A percentile compares a stretch with the other conserved stretches of the same genome.
These are phyloP conservation scores for Acer yangbiense DNA, from an alignment of 345 rosid genomes.

Conservation along the genomic window DNA sequence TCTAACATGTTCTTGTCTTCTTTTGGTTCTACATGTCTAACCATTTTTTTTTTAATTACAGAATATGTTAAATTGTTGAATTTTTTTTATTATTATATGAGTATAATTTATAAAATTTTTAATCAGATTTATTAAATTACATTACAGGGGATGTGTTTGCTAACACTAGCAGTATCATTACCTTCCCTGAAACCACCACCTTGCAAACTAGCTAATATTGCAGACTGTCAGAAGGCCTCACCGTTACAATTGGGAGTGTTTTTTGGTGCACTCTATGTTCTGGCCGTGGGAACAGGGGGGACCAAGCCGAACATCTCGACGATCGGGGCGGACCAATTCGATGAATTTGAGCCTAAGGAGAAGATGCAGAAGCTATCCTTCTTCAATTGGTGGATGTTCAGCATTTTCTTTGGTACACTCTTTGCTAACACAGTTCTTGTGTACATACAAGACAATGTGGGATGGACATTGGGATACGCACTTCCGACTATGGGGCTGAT, in stretches of 20 bases:
- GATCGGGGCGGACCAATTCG: conserved; percentile 91
- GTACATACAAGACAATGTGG: conserved; percentile 88
- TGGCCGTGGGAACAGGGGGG: conserved; percentile 85
- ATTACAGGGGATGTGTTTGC: conserved; percentile 70
- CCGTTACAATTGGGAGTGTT: conserved; percentile 59
- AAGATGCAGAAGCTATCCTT: conserved; percentile 76
- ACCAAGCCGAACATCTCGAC: conserved; percentile 96
- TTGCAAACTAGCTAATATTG: conserved; percentile 35
- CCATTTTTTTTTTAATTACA: no score
- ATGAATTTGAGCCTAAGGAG: conserved; percentile 75
- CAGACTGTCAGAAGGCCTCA: conserved; percentile 58
- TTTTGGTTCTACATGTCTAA: no score
- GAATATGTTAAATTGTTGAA: no score
- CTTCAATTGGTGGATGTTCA: conserved; percentile 99
- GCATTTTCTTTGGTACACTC: conserved; percentile 84
- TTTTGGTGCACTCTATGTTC: conserved; percentile 73
- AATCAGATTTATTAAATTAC: background rate
- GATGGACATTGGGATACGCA: conserved; percentile 79
- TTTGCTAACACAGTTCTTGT: conserved; percentile 84
- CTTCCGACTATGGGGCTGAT: conserved; percentile 75
- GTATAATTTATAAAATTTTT: no score
- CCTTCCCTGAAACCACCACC: conserved; percentile 66
- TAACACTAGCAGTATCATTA: conserved; percentile 74
- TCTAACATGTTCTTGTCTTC: no score
- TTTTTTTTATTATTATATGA: no score